These are phyloP conservation scores for Pyrenopolyporus hunteri DNA, from an alignment of 495 filamentous ascomycete genomes.

Conservation along the genomic window DNA sequence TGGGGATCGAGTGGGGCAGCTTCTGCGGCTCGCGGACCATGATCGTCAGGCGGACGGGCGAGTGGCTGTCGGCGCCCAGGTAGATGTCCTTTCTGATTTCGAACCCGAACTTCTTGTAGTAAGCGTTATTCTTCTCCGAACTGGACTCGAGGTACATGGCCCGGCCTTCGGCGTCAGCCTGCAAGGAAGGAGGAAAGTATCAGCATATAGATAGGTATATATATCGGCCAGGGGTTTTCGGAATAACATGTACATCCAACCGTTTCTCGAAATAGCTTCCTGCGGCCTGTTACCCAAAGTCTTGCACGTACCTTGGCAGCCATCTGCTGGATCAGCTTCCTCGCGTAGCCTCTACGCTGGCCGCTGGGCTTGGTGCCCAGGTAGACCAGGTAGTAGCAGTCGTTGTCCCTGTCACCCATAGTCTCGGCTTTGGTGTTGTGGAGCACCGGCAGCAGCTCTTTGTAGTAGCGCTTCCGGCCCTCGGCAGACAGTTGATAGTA, in stretches of 20 bases:
- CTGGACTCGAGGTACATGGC: constrained; percentile 79
- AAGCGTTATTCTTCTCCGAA: constrained; percentile 65
- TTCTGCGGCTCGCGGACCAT: constrained; percentile 73
- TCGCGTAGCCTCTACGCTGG: constrained; percentile 71
- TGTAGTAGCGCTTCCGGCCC: constrained; percentile 73
- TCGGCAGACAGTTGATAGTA: constrained; percentile 72
- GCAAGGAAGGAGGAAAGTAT: no score
- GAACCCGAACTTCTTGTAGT: constrained; percentile 77
- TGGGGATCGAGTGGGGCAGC: constrained; percentile 43
- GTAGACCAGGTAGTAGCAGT: constrained; percentile 79
- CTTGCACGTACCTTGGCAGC: constrained; percentile 60
- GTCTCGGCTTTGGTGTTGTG: constrained; percentile 71
- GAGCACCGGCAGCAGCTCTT: constrained; percentile 76
- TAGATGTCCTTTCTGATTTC: constrained; percentile 61
- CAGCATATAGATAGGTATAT: constrained; percentile 11
- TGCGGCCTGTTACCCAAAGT: background rate
- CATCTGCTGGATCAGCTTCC: constrained; percentile 69
- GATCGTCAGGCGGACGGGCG: constrained; percentile 71
- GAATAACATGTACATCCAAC: no score
- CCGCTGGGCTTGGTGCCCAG: constrained; percentile 71
- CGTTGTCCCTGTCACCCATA: constrained; percentile 66
- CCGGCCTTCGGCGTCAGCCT: constrained; percentile 69
- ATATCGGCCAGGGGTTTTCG: no score
- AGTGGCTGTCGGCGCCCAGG: constrained; percentile 60
- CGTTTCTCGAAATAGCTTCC: no score